Base-by-base conservation (phyloP, 306 rosid genomes). In the Geum urbanum region DNA sequence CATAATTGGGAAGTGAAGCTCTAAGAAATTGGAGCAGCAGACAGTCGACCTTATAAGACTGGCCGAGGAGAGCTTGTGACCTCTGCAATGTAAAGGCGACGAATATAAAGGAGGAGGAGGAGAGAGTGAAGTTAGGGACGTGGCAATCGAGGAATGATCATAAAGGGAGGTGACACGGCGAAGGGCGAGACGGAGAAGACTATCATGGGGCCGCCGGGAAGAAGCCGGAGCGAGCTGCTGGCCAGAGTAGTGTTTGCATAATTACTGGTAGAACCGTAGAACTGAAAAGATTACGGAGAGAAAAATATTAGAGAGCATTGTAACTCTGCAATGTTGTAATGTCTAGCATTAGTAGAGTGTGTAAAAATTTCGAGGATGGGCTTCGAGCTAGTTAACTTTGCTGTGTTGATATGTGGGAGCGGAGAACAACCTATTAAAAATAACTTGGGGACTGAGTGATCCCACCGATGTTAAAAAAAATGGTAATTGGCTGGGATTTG, bases 221-320 rank as follows among this genome's bases (percentile, higher is more conserved):
- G 15, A 51, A 48, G 80, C 89, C 95, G 77, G 83, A 46, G 63
- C 73, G 74, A 60, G 79, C 53, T 3, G 88, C 86, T 84, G 92
- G 92, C 76, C 79, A 70, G 20, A 88, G 83, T 10, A 87, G 87
- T 58, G 89, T 83, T 73, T 88, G 96, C 97, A 95, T 95, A 48
- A 66, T 70, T 50, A n/a, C n/a, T n/a, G n/a, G n/a, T n/a, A n/a
- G n/a, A n/a, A n/a, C n/a, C n/a, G n/a, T n/a, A n/a, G n/a, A n/a
- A 56, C 22, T 50, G 46, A 47, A 22, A 61, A 8, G 80, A 63
- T n/a, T 63, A 52, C 39, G 40, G 61, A 24, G 40, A 8, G 13
- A 50, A 60, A 47, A n/a, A n/a, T n/a, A n/a, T n/a, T n/a, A n/a
- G n/a, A n/a, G n/a, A n/a, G n/a, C n/a, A n/a, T n/a, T n/a, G n/a